Percentiles rank a stretch among this genome's conserved stretches.
Conservation (phyloP, 305 asterid species). For the Rubia peregrina region DNA sequence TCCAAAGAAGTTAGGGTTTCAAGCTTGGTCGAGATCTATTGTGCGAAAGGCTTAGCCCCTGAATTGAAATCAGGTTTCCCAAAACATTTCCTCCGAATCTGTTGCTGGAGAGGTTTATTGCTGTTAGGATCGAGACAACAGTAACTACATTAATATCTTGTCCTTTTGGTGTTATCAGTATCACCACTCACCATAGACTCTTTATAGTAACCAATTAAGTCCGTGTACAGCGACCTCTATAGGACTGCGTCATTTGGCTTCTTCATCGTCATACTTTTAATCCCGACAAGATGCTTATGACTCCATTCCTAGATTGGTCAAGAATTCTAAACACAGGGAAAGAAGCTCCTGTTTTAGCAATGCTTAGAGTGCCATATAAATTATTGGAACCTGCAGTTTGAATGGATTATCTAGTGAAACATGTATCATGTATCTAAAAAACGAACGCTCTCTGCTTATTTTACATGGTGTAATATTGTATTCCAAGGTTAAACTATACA, state of each 20-base stretch:
- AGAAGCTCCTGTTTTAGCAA: neutral
- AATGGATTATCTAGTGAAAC: too few species aligned
- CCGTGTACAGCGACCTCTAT: too few species aligned
- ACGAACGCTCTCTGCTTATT: too few species aligned
- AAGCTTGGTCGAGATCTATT: slow-evolving; percentile 8
- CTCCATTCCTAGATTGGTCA: slow-evolving; percentile 21
- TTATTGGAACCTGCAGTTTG: slow-evolving; percentile 20
- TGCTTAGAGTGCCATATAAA: slow-evolving; percentile 15
- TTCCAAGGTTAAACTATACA: neutral
- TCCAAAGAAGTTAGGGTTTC: slow-evolving; percentile 9
- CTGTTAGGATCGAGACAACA: slow-evolving; percentile 15
- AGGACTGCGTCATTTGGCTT: too few species aligned
- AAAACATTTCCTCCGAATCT: neutral
- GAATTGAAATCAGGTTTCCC: slow-evolving; percentile 15
- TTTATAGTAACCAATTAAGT: slow-evolving; percentile 7
- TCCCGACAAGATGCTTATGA: slow-evolving; percentile 2
- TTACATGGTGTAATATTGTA: slow-evolving; percentile 20
- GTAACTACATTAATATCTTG: neutral
- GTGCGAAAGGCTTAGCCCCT: slow-evolving; percentile 12
- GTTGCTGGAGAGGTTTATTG: slow-evolving; percentile 25
- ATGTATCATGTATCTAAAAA: too few species aligned
- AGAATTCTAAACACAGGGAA: slow-evolving; percentile 13
- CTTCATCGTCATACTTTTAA: slow-evolving; percentile 19
- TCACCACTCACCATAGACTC: neutral
- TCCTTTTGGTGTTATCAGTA: neutral